Base-by-base conservation (phyloP, 371 early-diverging fungal species). In the Conidiobolus coronatus region DNA sequence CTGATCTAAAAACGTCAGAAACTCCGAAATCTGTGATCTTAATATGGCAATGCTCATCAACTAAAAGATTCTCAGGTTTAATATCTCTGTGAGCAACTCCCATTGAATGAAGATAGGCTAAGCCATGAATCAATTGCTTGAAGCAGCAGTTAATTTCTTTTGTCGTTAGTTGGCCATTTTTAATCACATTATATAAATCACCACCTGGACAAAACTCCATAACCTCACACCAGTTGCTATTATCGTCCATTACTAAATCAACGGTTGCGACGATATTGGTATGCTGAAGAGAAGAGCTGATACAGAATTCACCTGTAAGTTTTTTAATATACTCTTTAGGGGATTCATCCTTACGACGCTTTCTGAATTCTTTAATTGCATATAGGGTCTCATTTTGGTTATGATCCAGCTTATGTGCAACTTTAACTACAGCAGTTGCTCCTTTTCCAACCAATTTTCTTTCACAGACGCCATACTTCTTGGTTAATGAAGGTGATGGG, bases 11-110 rank as follows among this genome's bases (percentile, higher is more conserved):
- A 1, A 94, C 89, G 48, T 85, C 83, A 1, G 93, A 81, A 5
- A 90, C 87, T 37, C 96, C 93, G 75, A 94, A 98, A 63, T 98
- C 96, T 19, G 92, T 85, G 56, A 96, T 92, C 65, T 98, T 98
- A 42, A 97, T 55, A 2, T 75, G 76, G 43, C 81, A 75, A n/a
- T 65, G 63, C 2, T 59, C 61, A 42, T 89, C 86, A 46, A 98
- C 55, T 1, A 97, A 64, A 24, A 97, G 63, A 62, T 99, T 98
- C 62, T 97, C 86, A 11, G 84, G 80, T 55, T 86, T 86, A 52
- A 86, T 75, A 50, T 86, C 83, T 42, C 73, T 50, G 61, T 97
- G 97, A 29, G 86, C 87, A 14, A 98, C 94, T 49, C 97, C 97
- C 61, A 88, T 68, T 8, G 79, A 76, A 57, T 92, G 89, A 19